Conservation (phyloP, 1,139 yeast species). For the Scheffersomyces cryptocercus region DNA sequence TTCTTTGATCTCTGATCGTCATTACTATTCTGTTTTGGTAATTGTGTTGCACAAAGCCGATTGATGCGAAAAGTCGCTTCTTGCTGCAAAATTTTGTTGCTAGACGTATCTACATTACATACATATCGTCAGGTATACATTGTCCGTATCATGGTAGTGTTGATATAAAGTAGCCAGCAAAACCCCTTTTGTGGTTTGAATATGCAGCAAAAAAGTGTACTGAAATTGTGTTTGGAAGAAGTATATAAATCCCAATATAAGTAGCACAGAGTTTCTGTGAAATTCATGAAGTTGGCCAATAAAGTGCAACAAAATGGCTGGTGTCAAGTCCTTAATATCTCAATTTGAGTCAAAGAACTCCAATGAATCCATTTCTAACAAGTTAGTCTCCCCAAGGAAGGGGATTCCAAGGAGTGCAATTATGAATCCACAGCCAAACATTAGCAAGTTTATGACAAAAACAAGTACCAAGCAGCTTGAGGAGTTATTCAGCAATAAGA, state of each 20-base stretch:
- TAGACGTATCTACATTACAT: no score
- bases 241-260: no score
- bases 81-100: background rate
- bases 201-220: no score
- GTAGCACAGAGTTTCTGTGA: no score
- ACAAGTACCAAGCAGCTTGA: background rate
- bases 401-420: background rate
- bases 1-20: no score
- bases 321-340: constrained; percentile 7
- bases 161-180: background rate
- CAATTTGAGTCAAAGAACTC: constrained; percentile 5
- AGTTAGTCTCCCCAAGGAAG: background rate
- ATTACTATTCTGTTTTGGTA: no score
- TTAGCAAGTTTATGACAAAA: background rate
- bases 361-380: constrained; percentile 2
- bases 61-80: background rate
- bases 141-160: background rate
- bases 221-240: no score
- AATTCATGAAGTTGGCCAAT: no score
- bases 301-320: constrained; percentile 3
- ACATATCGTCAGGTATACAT: background rate
- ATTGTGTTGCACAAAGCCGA: background rate
- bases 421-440: background rate
- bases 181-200: background rate
- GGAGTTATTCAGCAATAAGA: background rate